phyloP scores from a whole-genome alignment of 306 rosid genomes.

The Castanea mollissima region DNA sequence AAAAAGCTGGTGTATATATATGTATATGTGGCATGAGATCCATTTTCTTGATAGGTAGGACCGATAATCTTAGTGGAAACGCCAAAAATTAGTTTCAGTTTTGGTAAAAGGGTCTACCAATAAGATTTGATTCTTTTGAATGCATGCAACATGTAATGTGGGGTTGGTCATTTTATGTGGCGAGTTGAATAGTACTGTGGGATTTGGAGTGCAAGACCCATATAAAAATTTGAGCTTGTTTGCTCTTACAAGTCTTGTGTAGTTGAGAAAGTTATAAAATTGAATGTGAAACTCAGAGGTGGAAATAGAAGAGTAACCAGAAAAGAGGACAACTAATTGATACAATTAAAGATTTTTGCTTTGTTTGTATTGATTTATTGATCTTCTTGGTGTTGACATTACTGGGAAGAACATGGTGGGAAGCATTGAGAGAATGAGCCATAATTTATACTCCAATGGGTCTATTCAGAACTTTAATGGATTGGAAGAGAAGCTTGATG shows the following conservation, averaged over 20 bases:
- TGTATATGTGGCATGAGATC: neutral
- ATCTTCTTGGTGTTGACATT: neutral
- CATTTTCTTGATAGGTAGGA: slow-evolving; percentile 24
- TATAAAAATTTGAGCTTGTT: slow-evolving; percentile 19
- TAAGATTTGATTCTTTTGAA: slow-evolving; percentile 31
- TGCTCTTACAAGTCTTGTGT: slow-evolving; percentile 17
- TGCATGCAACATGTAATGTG: slow-evolving; percentile 12
- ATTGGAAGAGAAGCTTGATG: slow-evolving; percentile 75
- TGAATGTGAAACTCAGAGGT: neutral
- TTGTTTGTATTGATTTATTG: slow-evolving; percentile 17
- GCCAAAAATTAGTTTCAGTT: slow-evolving; percentile 17
- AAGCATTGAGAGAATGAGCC: slow-evolving; percentile 41
- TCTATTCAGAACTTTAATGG: slow-evolving; percentile 49
- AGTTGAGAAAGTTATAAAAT: neutral
- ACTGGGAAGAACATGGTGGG: slow-evolving; percentile 45
- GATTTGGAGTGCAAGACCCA: slow-evolving; percentile 3
- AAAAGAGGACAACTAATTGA: neutral
- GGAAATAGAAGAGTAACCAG: neutral
- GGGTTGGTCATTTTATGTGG: slow-evolving; percentile 22
- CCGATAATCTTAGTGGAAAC: slow-evolving; percentile 22
- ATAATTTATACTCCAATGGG: slow-evolving; percentile 50
- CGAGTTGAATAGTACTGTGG: slow-evolving; percentile 12
- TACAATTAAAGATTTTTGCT: neutral
- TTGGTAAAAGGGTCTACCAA: slow-evolving; percentile 44
- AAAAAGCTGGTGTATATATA: neutral